phyloP scores from a whole-genome alignment of 306 rosid genomes.

The Prunus fruticosa region DNA sequence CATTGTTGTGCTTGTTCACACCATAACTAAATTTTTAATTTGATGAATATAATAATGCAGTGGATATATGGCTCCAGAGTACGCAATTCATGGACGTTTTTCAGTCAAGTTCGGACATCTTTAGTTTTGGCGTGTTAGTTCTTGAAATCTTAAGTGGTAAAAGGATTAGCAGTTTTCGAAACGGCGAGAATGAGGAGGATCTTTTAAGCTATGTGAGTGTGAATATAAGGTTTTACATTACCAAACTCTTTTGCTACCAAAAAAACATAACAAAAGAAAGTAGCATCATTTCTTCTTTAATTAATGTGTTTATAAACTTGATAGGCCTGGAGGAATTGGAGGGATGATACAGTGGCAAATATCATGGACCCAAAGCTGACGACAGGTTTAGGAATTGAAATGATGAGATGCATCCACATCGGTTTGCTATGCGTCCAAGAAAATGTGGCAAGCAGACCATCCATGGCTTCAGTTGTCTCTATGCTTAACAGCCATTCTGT shows the following conservation, averaged over 20 bases:
- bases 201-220: conserved; percentile 16
- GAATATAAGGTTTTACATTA: not conserved
- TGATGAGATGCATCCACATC: not conserved
- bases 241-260: no score
- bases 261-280: no score
- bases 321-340: conserved; percentile 1
- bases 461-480: not conserved
- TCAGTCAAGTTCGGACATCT: conserved; percentile 29
- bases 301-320: not conserved
- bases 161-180: not conserved
- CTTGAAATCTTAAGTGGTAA: conserved; percentile 26
- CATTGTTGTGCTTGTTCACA: not conserved
- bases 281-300: no score
- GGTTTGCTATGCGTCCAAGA: conserved; percentile 1
- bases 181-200: not conserved
- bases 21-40: not conserved
- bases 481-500: not conserved
- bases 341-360: not conserved
- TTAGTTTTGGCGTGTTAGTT: conserved; percentile 12
- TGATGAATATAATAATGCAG: not conserved
- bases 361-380: not conserved
- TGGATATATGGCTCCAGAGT: conserved; percentile 33
- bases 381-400: not conserved
- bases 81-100: not conserved
- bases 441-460: not conserved